Evolutionary conservation across 345 rosid genomes (phyloP), one percentile per base, ranked within the genome.

Genomic region (Salix koriyanagi): DNA sequence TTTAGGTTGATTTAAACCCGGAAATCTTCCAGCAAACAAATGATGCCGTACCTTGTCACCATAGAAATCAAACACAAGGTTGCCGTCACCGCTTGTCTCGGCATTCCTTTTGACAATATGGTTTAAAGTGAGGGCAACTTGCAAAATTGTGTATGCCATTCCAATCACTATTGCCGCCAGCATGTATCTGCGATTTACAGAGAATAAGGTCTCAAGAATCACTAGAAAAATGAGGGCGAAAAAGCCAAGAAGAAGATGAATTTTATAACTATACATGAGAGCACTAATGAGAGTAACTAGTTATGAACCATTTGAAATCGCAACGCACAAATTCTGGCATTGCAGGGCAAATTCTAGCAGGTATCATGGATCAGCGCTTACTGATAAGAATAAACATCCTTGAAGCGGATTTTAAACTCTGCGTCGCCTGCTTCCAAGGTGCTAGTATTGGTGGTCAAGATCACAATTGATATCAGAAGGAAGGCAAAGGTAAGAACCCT

Each of bases 321-420:
- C 42, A 39, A 9, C 36, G 48, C 48, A 44, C 48, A 44, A 44
- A 41, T 39, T 42, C 48, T 42, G 11, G 48, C 48, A 44, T 44
- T 11, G 48, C 15, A 44, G 2, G 15, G 48, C 48, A 44, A 12
- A 44, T 12, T 44, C 48, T 44, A 44, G 15, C 48, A 44, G 13
- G 48, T 15, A 42, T 42, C 14, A 44, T 44, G 50, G 13, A 41
- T 9, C 50, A 4, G 50, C 1, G 13, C 50, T 44, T 73, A 86
- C 87, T 86, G 71, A 50, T 78, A 84, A 14, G 87, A 74, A 74
- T 75, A 84, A 18, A 79, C 32, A 65, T 87, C 87, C 42, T 77
- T 85, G 72, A 81, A 87, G 64, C 67, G 80, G 42, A 83, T 4
- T 64, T 75, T 79, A 42, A 41, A 0, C n/a, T 14, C 56, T 60